Percentiles rank a stretch among this genome's conserved stretches.
Evolutionary conservation across 108 stramenopile species (phyloP).

Genomic region (Cyclotella choctawhatcheeana): DNA sequence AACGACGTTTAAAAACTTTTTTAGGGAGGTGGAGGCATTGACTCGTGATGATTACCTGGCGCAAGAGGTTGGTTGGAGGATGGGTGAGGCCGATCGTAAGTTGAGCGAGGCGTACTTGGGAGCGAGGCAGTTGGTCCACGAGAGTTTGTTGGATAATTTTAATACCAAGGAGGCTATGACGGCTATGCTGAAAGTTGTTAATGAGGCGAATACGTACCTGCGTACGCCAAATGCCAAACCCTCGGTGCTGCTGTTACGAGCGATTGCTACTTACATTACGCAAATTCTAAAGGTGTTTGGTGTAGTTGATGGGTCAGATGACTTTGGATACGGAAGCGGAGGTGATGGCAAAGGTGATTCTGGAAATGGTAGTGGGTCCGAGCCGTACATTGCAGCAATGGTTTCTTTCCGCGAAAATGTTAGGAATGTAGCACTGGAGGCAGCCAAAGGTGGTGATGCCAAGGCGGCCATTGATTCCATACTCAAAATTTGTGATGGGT

Average conservation of each 20-base stretch:
- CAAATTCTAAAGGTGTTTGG: conserved; percentile 91
- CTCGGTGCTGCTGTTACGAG: conserved; percentile 65
- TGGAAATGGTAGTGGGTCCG: conserved; percentile 42
- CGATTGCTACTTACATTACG: conserved; percentile 88
- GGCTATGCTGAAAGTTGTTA: conserved; percentile 78
- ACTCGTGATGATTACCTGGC: conserved; percentile 65
- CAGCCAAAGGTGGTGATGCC: conserved; percentile 60
- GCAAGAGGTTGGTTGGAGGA: conserved; percentile 68
- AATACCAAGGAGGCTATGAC: conserved; percentile 88
- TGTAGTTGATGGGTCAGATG: conserved; percentile 73
- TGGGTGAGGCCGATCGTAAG: conserved; percentile 57
- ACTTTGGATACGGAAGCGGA: conserved; percentile 81
- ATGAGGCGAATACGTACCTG: conserved; percentile 86
- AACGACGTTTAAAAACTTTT: conserved; percentile 89
- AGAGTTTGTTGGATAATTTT: conserved; percentile 92
- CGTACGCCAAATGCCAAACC: conserved; percentile 61
- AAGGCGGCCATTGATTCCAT: conserved; percentile 61
- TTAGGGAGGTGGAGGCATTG: conserved; percentile 91
- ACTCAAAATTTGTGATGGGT: conserved; percentile 81
- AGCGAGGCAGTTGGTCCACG: conserved; percentile 68
- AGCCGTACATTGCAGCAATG: conserved; percentile 84
- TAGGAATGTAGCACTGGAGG: conserved; percentile 67
- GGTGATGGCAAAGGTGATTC: conserved; percentile 35
- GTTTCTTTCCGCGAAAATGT: conserved; percentile 84
- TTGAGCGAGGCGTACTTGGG: conserved; percentile 59